These are phyloP conservation scores for Pythium phragmitis DNA, from an alignment of 352 stramenopile species.

Conservation along the genomic window DNA sequence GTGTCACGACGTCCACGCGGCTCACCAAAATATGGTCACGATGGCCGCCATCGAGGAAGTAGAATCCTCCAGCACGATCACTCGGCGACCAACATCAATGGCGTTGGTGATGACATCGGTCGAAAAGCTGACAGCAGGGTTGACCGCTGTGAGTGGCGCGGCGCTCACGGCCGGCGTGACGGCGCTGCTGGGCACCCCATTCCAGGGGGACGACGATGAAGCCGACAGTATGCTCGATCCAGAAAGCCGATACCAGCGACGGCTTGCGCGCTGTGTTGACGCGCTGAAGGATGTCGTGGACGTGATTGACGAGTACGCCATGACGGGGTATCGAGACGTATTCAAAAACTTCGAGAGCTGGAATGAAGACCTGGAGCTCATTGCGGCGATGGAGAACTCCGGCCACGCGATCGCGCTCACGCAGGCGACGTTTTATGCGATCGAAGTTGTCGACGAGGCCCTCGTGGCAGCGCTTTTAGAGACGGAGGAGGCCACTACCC, in stretches of 20 bases:
- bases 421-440: constrained; percentile 27
- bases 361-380: constrained; percentile 31
- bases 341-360: constrained; percentile 26
- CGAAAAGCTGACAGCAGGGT: constrained; percentile 15
- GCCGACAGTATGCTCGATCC: background rate
- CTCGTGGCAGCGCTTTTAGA: constrained; percentile 19
- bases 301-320: constrained; percentile 19
- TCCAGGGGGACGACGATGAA: constrained; percentile 3
- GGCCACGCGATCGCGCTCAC: constrained; percentile 22
- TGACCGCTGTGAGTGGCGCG: constrained; percentile 14
- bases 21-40: background rate
- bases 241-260: background rate
- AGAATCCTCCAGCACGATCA: background rate
- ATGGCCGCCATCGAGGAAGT: background rate
- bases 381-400: constrained; percentile 28
- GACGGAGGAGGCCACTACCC: background rate
- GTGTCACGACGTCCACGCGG: background rate
- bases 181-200: background rate
- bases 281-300: constrained; percentile 15
- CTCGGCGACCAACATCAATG: constrained; percentile 1
- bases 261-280: constrained; percentile 5
- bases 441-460: constrained; percentile 24
- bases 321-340: constrained; percentile 16
- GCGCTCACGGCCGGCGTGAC: constrained; percentile 4
- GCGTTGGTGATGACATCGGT: constrained; percentile 4